A percentile compares a stretch with the other conserved stretches of the same genome.
Conservation (phyloP, 169 alveolate species). For the Plasmodium billcollinsi region DNA sequence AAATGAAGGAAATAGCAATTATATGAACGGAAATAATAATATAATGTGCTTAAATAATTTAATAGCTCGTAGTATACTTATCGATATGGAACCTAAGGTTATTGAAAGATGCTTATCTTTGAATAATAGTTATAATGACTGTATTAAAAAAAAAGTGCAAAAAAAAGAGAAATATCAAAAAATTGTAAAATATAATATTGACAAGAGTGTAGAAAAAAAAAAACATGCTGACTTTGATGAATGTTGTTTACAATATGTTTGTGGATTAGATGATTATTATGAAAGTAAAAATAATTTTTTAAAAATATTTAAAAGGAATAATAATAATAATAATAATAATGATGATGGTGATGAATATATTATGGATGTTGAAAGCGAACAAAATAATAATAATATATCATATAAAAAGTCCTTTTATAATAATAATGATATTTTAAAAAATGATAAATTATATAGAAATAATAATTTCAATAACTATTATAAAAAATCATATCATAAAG, state of each 20-base stretch:
- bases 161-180: background rate
- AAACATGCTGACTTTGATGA: background rate
- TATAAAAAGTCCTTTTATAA: too few species aligned
- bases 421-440: too few species aligned
- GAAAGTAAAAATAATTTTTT: conserved; percentile 41
- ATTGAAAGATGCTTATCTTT: conserved; percentile 51
- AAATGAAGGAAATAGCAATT: background rate
- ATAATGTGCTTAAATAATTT: conserved; percentile 30
- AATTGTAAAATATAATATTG: too few species aligned
- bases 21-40: conserved; percentile 7
- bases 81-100: conserved; percentile 76
- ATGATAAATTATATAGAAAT: too few species aligned
- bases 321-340: background rate
- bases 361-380: background rate
- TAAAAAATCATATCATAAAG: too few species aligned
- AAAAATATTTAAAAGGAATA: conserved; percentile 24
- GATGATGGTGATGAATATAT: background rate
- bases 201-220: background rate
- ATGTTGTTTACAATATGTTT: conserved; percentile 13
- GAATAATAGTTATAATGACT: background rate
- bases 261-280: conserved; percentile 69
- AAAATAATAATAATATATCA: too few species aligned
- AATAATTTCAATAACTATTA: too few species aligned
- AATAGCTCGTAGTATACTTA: conserved; percentile 58
- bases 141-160: background rate